Conservation (phyloP, 371 early-diverging fungal genomes). For the Capniomyces stellatus region DNA sequence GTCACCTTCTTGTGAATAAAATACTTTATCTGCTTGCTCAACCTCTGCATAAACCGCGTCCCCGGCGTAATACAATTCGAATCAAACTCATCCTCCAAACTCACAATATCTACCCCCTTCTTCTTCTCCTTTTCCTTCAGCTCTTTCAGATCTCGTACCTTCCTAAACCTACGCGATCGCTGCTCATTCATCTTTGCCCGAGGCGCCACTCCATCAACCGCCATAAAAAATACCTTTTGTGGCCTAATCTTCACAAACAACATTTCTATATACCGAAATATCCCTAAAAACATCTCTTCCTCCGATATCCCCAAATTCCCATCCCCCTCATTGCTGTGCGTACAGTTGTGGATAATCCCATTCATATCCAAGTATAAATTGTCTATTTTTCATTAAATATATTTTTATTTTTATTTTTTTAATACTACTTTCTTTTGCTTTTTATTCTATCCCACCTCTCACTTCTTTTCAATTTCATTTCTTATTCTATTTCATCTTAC, state of each 20-base stretch:
- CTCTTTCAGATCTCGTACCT: constrained; percentile 67
- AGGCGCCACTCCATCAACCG: constrained; percentile 98
- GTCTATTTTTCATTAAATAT: constrained; percentile 22
- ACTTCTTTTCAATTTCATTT: background rate
- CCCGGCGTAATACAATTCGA: constrained; percentile 99
- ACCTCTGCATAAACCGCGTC: constrained; percentile 94
- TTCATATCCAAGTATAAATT: constrained; percentile 99
- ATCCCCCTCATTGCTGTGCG: constrained; percentile 80
- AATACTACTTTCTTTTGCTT: background rate
- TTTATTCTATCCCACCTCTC: background rate
- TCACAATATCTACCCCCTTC: constrained; percentile 33
- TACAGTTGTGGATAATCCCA: constrained; percentile 98
- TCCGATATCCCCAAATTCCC: constrained; percentile 58
- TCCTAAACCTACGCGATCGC: constrained; percentile 92
- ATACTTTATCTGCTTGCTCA: constrained; percentile 72
- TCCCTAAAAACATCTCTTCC: constrained; percentile 85
- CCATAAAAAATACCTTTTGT: constrained; percentile 88
- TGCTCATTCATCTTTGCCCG: constrained; percentile 99
- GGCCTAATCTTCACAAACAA: constrained; percentile 85
- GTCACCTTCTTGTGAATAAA: constrained; percentile 80
- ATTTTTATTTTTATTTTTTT: background rate
- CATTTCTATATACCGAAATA: constrained; percentile 89
- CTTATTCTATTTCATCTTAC: constrained; percentile 25
- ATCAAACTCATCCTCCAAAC: constrained; percentile 67
- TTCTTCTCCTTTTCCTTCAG: constrained; percentile 44